Evolutionary conservation across 1,139 yeast species (phyloP), one percentile per base, ranked within the genome.

Genomic region (Kodamaea anthophila): DNA sequence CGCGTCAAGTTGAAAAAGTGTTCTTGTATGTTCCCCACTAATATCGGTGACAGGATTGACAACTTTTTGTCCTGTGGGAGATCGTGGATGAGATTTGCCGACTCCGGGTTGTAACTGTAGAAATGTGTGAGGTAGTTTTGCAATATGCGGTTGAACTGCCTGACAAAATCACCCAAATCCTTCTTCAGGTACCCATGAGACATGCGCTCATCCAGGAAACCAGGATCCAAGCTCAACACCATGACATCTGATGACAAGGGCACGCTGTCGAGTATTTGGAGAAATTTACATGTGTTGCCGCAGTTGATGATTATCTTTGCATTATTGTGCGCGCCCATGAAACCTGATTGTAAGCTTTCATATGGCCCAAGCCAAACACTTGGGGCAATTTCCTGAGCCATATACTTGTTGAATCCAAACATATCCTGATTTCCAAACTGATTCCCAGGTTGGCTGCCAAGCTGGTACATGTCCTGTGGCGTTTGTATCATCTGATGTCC

Each of bases 261-360:
- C 6, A 42, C 36, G 5, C 41, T 23, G 13, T 52, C 46, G 19
- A 60, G 38, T n/a, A 43, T 39, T 14, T 41, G 35, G 29, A 60
- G 42, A 36, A 65, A 65, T 18, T 42, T 43, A 32, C 46, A 39
- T 1, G 71, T 64, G 15, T 59, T 48, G 3, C 61, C 56, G 37
- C 71, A 65, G 43, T 64, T 66, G 34, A 66, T 55, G 23, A 66
- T 50, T 14, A 66, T 58, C 42, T 65, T 64, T 32, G 62, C 53
- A 32, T 59, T 55, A 31, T 51, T 42, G 15, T 45, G 38, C n/a
- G 39, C 36, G 15, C 60, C 34, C 36, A 51, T 44, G 25, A 37
- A 35, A 13, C 33, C 34, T 26, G 37, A 34, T 6, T 41, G 34
- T 18, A 56, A 38, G 9, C 48, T 33, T 21, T 32, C 21, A 35